Evolutionary conservation across 2,329 filamentous ascomycete species (phyloP).

Genomic region (Beauveria brongniartii): DNA sequence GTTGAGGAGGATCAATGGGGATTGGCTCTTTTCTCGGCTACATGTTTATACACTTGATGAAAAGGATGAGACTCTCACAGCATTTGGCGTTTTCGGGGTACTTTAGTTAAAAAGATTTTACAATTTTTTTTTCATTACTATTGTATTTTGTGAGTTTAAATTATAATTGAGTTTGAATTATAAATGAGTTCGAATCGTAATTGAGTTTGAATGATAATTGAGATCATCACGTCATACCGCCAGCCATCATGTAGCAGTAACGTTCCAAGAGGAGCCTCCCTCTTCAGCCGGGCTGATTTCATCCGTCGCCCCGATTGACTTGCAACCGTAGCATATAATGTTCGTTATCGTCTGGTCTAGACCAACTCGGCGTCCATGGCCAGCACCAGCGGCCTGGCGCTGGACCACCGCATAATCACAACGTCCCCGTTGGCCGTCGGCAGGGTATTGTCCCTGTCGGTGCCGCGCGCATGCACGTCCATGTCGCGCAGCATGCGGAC

Average conservation of each 20-base stretch:
- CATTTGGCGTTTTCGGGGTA: slow-evolving; percentile 6
- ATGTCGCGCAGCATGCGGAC: slow-evolving; percentile 60
- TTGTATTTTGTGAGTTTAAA: not conserved
- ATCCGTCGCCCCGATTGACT: not conserved
- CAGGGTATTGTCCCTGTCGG: slow-evolving; percentile 53
- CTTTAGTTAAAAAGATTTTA: not conserved
- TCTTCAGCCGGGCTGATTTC: not conserved
- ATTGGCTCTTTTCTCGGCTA: not conserved
- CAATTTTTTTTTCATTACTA: not conserved
- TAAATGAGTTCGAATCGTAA: not conserved
- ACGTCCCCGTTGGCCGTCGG: slow-evolving; percentile 55
- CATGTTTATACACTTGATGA: not conserved
- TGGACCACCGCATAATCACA: slow-evolving; percentile 64
- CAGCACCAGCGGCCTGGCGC: slow-evolving; percentile 55
- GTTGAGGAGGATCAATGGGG: slow-evolving; percentile 29
- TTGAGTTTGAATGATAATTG: not conserved
- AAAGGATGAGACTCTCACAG: slow-evolving; percentile 5
- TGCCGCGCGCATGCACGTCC: slow-evolving; percentile 51
- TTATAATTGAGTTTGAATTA: not conserved
- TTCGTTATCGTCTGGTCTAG: slow-evolving; percentile 22
- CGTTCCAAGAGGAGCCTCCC: not conserved
- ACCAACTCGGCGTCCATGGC: slow-evolving; percentile 50
- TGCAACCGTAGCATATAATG: not conserved
- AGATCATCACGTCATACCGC: not conserved
- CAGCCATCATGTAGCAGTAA: not conserved